Conservation (phyloP, 208 protist genomes). For the Leptomonas pyrrhocoris region DNA sequence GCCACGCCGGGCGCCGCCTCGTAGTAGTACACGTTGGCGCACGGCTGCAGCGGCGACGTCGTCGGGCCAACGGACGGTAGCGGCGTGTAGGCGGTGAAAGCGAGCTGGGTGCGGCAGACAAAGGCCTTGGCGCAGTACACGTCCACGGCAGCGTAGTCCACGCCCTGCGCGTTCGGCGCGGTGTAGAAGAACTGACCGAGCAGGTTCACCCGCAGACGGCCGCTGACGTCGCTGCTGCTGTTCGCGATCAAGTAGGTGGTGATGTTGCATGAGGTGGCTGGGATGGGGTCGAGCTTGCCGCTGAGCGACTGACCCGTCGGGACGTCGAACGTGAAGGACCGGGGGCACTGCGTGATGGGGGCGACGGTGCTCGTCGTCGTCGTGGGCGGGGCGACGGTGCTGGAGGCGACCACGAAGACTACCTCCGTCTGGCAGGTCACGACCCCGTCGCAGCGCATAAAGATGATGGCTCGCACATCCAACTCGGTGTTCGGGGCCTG, state of each 20-base stretch:
- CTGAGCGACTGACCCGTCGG: conserved; percentile 48
- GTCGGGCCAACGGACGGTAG: conserved; percentile 23
- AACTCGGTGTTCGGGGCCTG: conserved; percentile 45
- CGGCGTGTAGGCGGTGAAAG: conserved; percentile 55
- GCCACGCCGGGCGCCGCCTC: conserved; percentile 43
- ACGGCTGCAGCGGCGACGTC: conserved; percentile 44
- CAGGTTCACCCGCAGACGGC: conserved; percentile 65
- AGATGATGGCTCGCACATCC: conserved; percentile 38
- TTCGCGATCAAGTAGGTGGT: conserved; percentile 50
- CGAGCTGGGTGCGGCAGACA: conserved; percentile 54
- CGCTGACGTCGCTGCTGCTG: conserved; percentile 25
- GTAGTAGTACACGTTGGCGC: conserved; percentile 85
- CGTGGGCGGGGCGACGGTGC: conserved; percentile 26
- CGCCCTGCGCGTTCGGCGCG: conserved; percentile 43
- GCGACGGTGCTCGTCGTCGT: conserved; percentile 23
- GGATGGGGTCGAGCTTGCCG: conserved; percentile 40
- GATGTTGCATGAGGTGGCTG: conserved; percentile 36
- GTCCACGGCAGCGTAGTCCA: conserved; percentile 56
- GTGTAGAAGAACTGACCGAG: conserved; percentile 73
- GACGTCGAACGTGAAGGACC: conserved; percentile 52
- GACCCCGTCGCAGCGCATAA: conserved; percentile 50
- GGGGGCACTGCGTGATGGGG: conserved; percentile 34
- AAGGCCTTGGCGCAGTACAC: conserved; percentile 61
- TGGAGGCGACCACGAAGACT: conserved; percentile 41
- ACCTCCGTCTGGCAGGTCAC: conserved; percentile 49